phyloP scores from a whole-genome alignment of 306 rosid genomes.

The Quercus bicolor region DNA sequence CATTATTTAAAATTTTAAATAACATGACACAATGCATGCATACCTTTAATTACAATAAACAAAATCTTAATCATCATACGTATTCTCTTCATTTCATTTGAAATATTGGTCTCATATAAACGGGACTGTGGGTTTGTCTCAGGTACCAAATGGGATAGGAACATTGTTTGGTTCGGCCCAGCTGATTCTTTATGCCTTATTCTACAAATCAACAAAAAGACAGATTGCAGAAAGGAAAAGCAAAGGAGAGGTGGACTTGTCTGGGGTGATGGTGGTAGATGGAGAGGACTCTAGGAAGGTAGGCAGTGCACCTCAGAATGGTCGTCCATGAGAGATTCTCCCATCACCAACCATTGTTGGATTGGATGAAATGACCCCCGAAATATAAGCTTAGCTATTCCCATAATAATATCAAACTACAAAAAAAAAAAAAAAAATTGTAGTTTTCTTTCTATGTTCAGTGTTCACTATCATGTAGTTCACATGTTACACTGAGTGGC shows the following conservation, averaged over 20 bases:
- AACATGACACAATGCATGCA: too few relatives aligned
- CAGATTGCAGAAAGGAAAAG: slow-evolving; percentile 54
- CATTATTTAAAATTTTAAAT: too few relatives aligned
- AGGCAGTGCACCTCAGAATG: not conserved
- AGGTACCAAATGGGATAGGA: slow-evolving; percentile 91
- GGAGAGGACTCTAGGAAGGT: not conserved
- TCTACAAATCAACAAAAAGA: slow-evolving; percentile 64
- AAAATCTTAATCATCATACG: too few relatives aligned
- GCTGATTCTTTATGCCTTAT: slow-evolving; percentile 70
- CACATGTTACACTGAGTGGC: too few relatives aligned
- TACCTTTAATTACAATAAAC: too few relatives aligned
- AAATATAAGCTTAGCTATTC: not conserved
- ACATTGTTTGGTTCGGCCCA: slow-evolving; percentile 50
- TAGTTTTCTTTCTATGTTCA: not conserved
- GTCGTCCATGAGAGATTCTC: not conserved
- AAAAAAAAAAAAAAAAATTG: not conserved
- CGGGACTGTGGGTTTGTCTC: slow-evolving; percentile 10
- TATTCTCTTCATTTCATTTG: too few relatives aligned
- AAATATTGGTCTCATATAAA: not conserved
- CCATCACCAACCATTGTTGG: not conserved
- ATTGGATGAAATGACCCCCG: not conserved
- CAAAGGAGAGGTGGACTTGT: slow-evolving; percentile 21
- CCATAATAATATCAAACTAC: too few relatives aligned
- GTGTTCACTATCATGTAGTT: too few relatives aligned
- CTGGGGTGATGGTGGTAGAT: slow-evolving; percentile 33